A percentile compares a stretch with the other conserved stretches of the same genome.
Conservation (phyloP, 441 rosid genomes). For the Corymbia calophylla region DNA sequence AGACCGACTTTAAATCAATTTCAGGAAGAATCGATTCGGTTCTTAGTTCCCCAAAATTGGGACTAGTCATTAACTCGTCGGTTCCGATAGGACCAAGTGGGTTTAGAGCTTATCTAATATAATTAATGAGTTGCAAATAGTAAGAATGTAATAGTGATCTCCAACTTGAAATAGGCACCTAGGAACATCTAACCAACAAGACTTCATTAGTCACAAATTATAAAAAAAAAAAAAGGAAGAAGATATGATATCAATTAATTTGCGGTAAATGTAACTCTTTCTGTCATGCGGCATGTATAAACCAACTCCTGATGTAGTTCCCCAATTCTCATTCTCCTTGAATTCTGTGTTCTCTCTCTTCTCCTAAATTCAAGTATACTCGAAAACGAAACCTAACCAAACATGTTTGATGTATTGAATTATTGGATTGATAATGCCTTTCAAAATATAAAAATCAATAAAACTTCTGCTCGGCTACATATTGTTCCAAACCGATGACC, state of each 20-base stretch:
- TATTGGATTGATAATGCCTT: not conserved
- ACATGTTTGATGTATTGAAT: not conserved
- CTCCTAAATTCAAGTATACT: not conserved
- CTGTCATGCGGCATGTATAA: not conserved
- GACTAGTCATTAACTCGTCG: not conserved
- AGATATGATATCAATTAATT: not conserved
- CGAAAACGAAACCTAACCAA: not conserved
- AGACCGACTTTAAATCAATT: not conserved
- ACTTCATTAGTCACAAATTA: not conserved
- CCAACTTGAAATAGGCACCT: not conserved
- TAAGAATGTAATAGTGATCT: not conserved
- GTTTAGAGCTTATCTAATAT: not conserved
- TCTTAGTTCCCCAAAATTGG: not conserved
- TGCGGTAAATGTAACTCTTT: not conserved
- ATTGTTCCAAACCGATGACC: not conserved
- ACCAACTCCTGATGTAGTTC: not conserved
- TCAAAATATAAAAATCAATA: not conserved
- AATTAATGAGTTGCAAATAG: not conserved
- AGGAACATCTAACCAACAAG: not conserved
- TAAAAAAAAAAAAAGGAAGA: no score
- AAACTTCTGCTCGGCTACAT: not conserved
- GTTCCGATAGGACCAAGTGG: accelerated
- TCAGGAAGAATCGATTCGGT: not conserved
- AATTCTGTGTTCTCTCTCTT: not conserved
- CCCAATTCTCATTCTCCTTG: not conserved